These are phyloP conservation scores for Elongisporangium senticosum DNA, from an alignment of 352 stramenopile species.

Conservation along the genomic window DNA sequence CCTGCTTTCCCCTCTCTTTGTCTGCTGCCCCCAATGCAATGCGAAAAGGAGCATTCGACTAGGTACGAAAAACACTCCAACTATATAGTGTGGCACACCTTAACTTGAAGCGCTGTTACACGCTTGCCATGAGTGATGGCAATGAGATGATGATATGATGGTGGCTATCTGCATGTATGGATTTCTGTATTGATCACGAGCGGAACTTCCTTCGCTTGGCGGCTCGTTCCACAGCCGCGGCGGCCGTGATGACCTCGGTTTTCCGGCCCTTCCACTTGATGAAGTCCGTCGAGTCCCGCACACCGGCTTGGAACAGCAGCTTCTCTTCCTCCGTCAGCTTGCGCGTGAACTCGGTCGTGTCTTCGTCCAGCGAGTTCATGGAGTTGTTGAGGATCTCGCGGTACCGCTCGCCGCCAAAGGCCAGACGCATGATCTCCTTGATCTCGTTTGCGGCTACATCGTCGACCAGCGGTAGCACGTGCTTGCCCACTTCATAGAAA, in stretches of 20 bases:
- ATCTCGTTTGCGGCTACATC: slow-evolving; percentile 45
- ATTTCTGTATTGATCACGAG: slow-evolving; percentile 1
- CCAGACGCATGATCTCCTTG: slow-evolving; percentile 72
- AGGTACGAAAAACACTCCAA: neutral
- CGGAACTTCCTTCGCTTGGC: slow-evolving; percentile 59
- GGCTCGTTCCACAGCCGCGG: slow-evolving; percentile 47
- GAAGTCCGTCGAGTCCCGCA: slow-evolving; percentile 66
- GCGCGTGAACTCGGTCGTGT: slow-evolving; percentile 80
- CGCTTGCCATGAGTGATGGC: no score
- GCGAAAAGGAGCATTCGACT: neutral
- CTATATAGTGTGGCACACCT: neutral
- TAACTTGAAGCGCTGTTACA: neutral
- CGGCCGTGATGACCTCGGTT: slow-evolving; percentile 53
- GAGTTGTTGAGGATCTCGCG: slow-evolving; percentile 75
- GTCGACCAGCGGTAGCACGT: slow-evolving; percentile 50
- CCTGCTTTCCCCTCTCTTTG: neutral
- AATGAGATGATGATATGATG: no score
- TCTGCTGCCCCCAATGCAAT: neutral
- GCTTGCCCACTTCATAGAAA: slow-evolving; percentile 61
- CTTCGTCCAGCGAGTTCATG: slow-evolving; percentile 78
- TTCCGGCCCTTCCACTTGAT: slow-evolving; percentile 73
- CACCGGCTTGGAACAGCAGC: slow-evolving; percentile 58
- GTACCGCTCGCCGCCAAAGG: slow-evolving; percentile 74
- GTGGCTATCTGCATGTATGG: neutral
- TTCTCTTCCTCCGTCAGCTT: slow-evolving; percentile 68